phyloP scores from a whole-genome alignment of 2,329 filamentous ascomycete genomes.

The Cryphonectria nitschkei region DNA sequence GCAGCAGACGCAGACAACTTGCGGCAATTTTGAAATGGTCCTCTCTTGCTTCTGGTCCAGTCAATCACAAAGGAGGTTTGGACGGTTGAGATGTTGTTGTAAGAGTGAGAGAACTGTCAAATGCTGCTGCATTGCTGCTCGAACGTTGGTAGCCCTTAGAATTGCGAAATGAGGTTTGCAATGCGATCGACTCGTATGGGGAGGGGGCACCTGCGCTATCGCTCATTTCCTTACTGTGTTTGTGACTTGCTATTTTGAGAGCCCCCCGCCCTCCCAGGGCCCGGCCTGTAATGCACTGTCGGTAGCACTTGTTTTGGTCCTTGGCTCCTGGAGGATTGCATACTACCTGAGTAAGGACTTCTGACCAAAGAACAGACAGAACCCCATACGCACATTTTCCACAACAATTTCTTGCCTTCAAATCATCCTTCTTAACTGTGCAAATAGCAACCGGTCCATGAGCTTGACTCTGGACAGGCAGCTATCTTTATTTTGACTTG shows the following conservation, averaged over 20 bases:
- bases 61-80: not conserved
- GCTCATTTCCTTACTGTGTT: constrained; percentile 5
- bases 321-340: constrained; percentile 1
- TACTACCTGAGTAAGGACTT: not conserved
- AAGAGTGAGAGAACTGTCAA: not conserved
- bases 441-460: too few relatives aligned
- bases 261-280: not conserved
- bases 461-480: not conserved
- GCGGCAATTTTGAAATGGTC: not conserved
- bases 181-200: not conserved
- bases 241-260: constrained; percentile 9
- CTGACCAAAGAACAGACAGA: too few relatives aligned
- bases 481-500: not conserved
- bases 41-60: not conserved
- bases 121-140: not conserved
- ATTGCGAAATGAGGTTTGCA: constrained; percentile 3
- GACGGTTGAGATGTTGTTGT: not conserved
- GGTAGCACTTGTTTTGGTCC: not conserved
- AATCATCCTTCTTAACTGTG: not conserved
- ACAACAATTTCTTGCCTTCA: too few relatives aligned
- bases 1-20: not conserved
- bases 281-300: constrained; percentile 1
- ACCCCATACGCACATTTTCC: too few relatives aligned
- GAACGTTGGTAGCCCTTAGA: not conserved
- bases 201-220: not conserved